Evolutionary conservation across 1,284 basidiomycete species (phyloP), one percentile per base, ranked within the genome.

Genomic region (Sanghuangporus weigelae): DNA sequence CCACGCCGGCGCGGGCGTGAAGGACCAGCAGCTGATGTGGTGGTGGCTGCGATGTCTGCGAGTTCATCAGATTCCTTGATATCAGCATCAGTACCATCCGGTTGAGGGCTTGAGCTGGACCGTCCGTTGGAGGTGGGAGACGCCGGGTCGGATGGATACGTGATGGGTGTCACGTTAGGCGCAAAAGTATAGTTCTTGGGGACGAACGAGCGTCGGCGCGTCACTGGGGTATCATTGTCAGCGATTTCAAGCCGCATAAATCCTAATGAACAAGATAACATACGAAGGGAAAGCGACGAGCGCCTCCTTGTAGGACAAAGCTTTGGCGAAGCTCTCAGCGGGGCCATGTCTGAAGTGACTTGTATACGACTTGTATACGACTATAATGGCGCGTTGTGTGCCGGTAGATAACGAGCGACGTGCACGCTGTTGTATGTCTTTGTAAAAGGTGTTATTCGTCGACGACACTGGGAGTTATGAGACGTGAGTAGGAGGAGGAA

Each of bases 121-220:
- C 48, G 14, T 23, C 19, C n/a, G 35, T 57, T 57, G 2, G 59
- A 60, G 21, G 56, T 57, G 35, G 62, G 60, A 31, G 60, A 62
- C 23, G 60, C 51, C 31, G 60, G 44, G 50, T 65, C 63, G 11
- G 54, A 48, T 4, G 63, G 80, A 73, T 80, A 90, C 0, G 85
- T 84, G 0, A 79, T 78, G 0, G 87, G 87, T 0, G 88, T 90
- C 6, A 90, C 79, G 68, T 89, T 90, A 50, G 87, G 87, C 0
- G 87, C 87, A 64, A 90, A 90, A 2, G 85, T 87, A 44, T 82
- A 10, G 80, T 79, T 26, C 81, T 79, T 12, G 79, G 76, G 0
- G 77, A 71, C 1, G 76, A 73, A 54, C 23, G 59, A 62, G 11
- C 59, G 58, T 42, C 63, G 50, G 31, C 63, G 63, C 4, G 63